phyloP scores from a whole-genome alignment of 768 basidiomycete species.

The Basidioascus undulatus region DNA sequence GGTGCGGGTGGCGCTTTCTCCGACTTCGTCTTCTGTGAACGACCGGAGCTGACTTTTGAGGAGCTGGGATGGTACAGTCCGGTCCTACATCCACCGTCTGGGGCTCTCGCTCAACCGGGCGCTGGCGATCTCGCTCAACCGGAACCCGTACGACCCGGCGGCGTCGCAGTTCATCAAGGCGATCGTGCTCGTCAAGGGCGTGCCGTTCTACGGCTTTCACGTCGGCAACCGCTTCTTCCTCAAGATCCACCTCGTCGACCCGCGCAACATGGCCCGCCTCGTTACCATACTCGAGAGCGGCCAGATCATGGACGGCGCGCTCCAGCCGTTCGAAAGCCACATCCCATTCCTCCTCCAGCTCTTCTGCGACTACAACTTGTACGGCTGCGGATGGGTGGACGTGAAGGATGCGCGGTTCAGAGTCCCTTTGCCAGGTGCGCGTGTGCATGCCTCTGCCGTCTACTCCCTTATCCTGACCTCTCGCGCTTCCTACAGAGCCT shows the following conservation, averaged over 20 bases:
- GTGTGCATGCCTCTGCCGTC: background rate
- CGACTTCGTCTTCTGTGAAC: too few relatives aligned
- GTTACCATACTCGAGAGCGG: conserved; percentile 59
- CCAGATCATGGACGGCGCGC: conserved; percentile 35
- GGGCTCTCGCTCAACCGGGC: conserved; percentile 62
- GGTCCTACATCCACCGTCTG: conserved; percentile 40
- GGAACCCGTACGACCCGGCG: conserved; percentile 33
- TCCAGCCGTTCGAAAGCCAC: conserved; percentile 49
- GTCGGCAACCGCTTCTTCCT: conserved; percentile 62
- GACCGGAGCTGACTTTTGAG: too few relatives aligned
- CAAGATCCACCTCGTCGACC: conserved; percentile 57
- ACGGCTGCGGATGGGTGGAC: conserved; percentile 79
- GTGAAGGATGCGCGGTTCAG: conserved; percentile 28
- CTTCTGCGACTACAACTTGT: conserved; percentile 80
- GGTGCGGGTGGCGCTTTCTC: conserved; percentile 31
- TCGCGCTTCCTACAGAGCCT: background rate
- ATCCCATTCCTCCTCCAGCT: conserved; percentile 73
- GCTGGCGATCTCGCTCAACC: conserved; percentile 53
- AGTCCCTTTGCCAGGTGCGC: conserved; percentile 20
- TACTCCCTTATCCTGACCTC: background rate
- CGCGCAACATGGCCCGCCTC: conserved; percentile 39
- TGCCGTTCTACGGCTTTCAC: conserved; percentile 88
- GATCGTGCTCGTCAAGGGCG: conserved; percentile 70
- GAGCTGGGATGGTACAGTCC: conserved; percentile 29
- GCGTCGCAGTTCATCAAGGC: conserved; percentile 34